Evolutionary conservation across 2,329 filamentous ascomycete species (phyloP), one percentile per base, ranked within the genome.

Genomic region (Colletotrichum sp.): DNA sequence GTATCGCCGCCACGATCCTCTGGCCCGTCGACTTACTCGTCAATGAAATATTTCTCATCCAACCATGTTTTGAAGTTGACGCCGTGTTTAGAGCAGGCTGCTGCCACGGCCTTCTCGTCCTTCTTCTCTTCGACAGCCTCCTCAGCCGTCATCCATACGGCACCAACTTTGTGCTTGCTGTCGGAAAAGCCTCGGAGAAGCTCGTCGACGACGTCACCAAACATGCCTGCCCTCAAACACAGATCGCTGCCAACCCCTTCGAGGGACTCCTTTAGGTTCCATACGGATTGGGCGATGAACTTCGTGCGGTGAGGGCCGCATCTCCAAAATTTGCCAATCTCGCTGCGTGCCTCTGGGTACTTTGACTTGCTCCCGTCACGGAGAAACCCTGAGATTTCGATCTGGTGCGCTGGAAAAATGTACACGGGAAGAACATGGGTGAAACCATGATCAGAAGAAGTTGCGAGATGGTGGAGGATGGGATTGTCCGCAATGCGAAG

Each of bases 31-130:
- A 90, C 93, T 84, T 86, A 96, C 95, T 96, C 94, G 80, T 96
- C 93, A 67, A 96, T 88, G 76, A 93, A 93, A 79, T 95, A 96
- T 82, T 96, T 96, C 83, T 96, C 94, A 79, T 96, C 94, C 1
- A 84, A 83, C 91, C 92, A 96, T 1, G 92, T 75, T 81, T 90
- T 90, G 82, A 95, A 95, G 2, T 91, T 88, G 6, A 92, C 86
- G 1, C 86, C 87, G 5, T 88, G 84, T 15, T 88, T 82, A 26
- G 89, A 84, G 71, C 93, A 92, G 1, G 91, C 81, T 0, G 85
- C 81, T 32, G 88, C 86, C 3, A 95, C 86, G 1, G 85, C 86
- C 26, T 86, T 83, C 79, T 95, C 92, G 70, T 96, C 94, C 6
- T 85, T 83, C 73, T 90, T 89, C 82, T 96, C 95, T 79, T 96